Percentiles rank a stretch among this genome's conserved stretches.
Conservation (phyloP, 2,329 filamentous ascomycete genomes). For the Alternaria triticimaculans region DNA sequence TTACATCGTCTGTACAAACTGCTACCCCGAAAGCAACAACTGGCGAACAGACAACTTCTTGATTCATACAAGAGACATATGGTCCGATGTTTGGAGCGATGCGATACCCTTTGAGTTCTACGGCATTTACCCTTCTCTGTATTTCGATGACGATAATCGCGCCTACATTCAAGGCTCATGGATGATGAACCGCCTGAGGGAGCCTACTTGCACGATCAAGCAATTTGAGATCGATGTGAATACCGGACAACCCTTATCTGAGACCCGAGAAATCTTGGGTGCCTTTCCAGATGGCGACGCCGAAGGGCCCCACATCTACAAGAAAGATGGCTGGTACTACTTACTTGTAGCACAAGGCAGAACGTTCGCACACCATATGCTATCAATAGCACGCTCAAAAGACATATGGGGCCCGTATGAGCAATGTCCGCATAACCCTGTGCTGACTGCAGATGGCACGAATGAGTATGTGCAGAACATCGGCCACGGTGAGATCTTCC, state of each 20-base stretch:
- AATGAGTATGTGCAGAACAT: slow-evolving; percentile 56
- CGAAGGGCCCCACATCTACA: slow-evolving; percentile 43
- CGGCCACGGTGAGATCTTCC: slow-evolving; percentile 64
- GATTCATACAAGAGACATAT: slow-evolving; percentile 4
- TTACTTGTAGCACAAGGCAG: slow-evolving; percentile 33
- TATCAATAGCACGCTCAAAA: slow-evolving; percentile 40
- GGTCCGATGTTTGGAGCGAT: slow-evolving; percentile 2
- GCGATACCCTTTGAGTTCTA: not conserved
- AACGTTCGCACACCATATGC: slow-evolving; percentile 35
- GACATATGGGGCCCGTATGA: slow-evolving; percentile 34
- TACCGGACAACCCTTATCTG: not conserved
- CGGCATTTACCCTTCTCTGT: slow-evolving; percentile 2
- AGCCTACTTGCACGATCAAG: slow-evolving; percentile 4
- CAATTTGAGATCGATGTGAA: slow-evolving; percentile 4
- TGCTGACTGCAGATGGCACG: slow-evolving; percentile 32
- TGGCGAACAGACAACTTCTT: not conserved
- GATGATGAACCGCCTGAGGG: not conserved
- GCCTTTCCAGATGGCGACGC: not conserved
- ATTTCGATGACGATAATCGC: slow-evolving; percentile 50
- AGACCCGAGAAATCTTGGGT: not conserved
- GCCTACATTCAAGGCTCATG: slow-evolving; percentile 53
- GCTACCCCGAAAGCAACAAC: slow-evolving; percentile 12
- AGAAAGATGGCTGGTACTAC: slow-evolving; percentile 42
- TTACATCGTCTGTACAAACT: slow-evolving; percentile 5
- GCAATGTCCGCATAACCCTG: slow-evolving; percentile 28